Evolutionary conservation across 1,284 basidiomycete genomes (phyloP).

Genomic region (Apiotrichum gamsii): DNA sequence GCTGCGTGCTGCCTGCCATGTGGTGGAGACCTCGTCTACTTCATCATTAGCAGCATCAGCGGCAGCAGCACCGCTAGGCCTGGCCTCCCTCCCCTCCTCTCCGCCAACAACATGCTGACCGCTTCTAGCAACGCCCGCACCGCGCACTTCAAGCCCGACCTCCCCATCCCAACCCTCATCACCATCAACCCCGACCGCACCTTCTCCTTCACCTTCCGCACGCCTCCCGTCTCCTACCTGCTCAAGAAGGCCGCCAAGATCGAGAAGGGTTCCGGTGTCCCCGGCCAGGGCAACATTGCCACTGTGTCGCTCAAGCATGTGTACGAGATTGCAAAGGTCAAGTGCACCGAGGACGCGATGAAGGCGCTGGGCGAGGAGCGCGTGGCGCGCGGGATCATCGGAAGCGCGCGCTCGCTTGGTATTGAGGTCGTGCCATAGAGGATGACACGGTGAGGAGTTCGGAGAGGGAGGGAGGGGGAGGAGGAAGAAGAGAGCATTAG

Average conservation of each 20-base stretch:
- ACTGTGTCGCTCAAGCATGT: constrained; percentile 92
- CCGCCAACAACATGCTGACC: too few relatives aligned
- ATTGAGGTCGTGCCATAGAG: constrained; percentile 72
- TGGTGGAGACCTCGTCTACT: not conserved
- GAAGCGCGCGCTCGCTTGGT: constrained; percentile 76
- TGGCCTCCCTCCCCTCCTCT: too few relatives aligned
- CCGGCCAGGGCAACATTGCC: constrained; percentile 53
- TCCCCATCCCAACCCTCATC: constrained; percentile 84
- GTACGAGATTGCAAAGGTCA: constrained; percentile 98
- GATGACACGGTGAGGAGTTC: not conserved
- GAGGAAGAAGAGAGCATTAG: not conserved
- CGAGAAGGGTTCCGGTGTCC: constrained; percentile 68
- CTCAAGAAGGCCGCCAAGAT: constrained; percentile 87
- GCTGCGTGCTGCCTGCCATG: too few relatives aligned
- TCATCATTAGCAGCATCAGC: too few relatives aligned
- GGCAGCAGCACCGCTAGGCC: too few relatives aligned
- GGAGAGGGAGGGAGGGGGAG: not conserved
- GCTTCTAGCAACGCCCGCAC: constrained; percentile 69
- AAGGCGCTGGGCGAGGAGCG: constrained; percentile 75
- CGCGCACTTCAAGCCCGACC: constrained; percentile 76
- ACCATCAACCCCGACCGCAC: constrained; percentile 90
- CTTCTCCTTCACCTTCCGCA: constrained; percentile 86
- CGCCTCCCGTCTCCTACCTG: constrained; percentile 86
- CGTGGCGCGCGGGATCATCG: constrained; percentile 79
- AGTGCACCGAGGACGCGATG: constrained; percentile 81